These are phyloP conservation scores for Xylariaceae sp. DNA, from an alignment of 2,329 filamentous ascomycete species.

Conservation along the genomic window DNA sequence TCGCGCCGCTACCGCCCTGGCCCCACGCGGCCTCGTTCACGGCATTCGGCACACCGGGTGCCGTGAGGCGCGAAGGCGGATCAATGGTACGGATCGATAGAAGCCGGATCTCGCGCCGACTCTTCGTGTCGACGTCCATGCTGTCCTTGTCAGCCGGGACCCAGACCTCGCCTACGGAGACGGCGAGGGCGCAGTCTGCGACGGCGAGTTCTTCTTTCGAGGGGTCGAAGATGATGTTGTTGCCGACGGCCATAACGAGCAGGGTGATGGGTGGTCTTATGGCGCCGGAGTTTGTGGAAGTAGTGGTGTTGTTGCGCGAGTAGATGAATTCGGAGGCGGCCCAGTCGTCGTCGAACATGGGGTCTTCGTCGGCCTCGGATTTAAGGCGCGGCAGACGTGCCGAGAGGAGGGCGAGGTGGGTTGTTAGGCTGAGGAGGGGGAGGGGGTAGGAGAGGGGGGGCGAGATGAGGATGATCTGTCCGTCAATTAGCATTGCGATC, in stretches of 20 bases:
- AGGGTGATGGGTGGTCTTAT: conserved; percentile 78
- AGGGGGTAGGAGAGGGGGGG: conserved; percentile 88
- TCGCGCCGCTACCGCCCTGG: conserved; percentile 34
- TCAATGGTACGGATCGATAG: conserved; percentile 69
- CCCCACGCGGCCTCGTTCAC: conserved; percentile 52
- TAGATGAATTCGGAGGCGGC: conserved; percentile 75
- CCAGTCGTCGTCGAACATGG: conserved; percentile 98
- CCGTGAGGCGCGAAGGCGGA: conserved; percentile 66
- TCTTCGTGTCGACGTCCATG: conserved; percentile 26
- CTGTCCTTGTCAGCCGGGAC: conserved; percentile 2
- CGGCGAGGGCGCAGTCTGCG: conserved; percentile 80
- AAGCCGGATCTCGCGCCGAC: conserved; percentile 47
- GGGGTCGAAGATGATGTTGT: conserved; percentile 92
- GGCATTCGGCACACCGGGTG: conserved; percentile 62
- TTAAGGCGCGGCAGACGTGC: conserved; percentile 79
- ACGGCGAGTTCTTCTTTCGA: conserved; percentile 87
- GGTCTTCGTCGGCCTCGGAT: conserved; percentile 90
- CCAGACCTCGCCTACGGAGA: conserved; percentile 61
- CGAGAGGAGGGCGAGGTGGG: conserved; percentile 84
- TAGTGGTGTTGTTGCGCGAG: conserved; percentile 39
- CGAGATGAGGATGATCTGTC: conserved; percentile 84
- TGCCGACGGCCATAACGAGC: conserved; percentile 77
- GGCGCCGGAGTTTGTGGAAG: conserved; percentile 6
- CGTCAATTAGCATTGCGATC: conserved; percentile 4
- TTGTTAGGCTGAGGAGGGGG: conserved; percentile 85